These are phyloP conservation scores for Teratosphaeria destructans DNA, from an alignment of 2,329 filamentous ascomycete species.

Conservation along the genomic window DNA sequence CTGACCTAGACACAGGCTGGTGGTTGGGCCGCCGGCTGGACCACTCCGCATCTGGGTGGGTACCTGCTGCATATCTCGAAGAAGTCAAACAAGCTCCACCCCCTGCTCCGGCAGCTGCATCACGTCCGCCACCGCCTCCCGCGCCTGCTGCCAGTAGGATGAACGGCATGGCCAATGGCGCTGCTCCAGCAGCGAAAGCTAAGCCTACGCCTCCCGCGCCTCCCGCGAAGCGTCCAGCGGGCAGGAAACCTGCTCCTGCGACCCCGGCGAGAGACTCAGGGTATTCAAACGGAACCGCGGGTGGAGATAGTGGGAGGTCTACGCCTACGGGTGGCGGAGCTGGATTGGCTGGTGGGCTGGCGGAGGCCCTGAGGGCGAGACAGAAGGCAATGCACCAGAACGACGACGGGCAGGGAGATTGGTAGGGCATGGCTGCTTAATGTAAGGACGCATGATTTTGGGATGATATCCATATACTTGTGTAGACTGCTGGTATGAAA, in stretches of 20 bases:
- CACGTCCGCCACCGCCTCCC: conserved; percentile 51
- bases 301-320: conserved; percentile 26
- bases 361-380: conserved; percentile 39
- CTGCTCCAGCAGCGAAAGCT: conserved; percentile 32
- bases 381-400: conserved; percentile 38
- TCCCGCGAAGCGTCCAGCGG: conserved; percentile 67
- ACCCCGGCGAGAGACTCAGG: conserved; percentile 58
- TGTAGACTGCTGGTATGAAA: not conserved
- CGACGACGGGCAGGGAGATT: not conserved
- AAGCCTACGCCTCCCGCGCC: conserved; percentile 68
- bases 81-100: conserved; percentile 53
- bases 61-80: conserved; percentile 87
- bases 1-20: conserved; percentile 56
- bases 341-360: conserved; percentile 39
- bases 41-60: conserved; percentile 72
- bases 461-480: not conserved
- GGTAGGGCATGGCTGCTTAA: conserved; percentile 6
- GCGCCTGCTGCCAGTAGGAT: conserved; percentile 29
- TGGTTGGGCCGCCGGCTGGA: conserved; percentile 75
- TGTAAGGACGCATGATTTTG: not conserved
- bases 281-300: conserved; percentile 31
- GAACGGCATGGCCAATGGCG: conserved; percentile 29
- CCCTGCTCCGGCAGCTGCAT: conserved; percentile 44
- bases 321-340: conserved; percentile 27
- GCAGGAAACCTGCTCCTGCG: conserved; percentile 58